phyloP scores from a whole-genome alignment of 177 flowering plant species.

The Telopea speciosissima region DNA sequence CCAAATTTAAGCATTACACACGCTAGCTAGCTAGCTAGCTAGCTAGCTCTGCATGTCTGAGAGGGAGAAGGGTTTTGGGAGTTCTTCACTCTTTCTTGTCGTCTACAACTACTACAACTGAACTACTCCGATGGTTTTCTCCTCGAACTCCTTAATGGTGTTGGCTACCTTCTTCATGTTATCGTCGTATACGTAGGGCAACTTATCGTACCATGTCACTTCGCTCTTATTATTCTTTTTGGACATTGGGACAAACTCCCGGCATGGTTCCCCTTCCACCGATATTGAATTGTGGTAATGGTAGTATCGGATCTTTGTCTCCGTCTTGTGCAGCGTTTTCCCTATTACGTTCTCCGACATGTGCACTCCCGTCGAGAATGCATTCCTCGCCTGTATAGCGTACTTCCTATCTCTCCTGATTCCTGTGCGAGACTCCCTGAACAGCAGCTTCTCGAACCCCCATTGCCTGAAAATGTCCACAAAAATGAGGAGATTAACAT shows the following conservation, averaged over 20 bases:
- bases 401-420: conserved; percentile 57
- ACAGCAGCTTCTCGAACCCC: conserved; percentile 66
- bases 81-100: too few relatives aligned
- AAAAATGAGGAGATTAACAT: too few relatives aligned
- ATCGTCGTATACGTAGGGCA: conserved; percentile 45
- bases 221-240: conserved; percentile 16
- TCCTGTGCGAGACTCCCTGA: conserved; percentile 38
- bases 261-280: conserved; percentile 40
- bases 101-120: too few relatives aligned
- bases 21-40: too few relatives aligned
- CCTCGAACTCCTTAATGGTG: conserved; percentile 40
- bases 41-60: too few relatives aligned
- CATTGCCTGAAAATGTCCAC: conserved; percentile 33
- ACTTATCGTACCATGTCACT: conserved; percentile 28
- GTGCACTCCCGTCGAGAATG: conserved; percentile 57
- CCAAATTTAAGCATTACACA: too few relatives aligned
- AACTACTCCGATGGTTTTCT: conserved; percentile 14
- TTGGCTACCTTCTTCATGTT: conserved; percentile 37
- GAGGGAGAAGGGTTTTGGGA: too few relatives aligned
- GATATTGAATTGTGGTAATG: conserved; percentile 55
- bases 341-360: conserved; percentile 61
- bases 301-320: conserved; percentile 45
- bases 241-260: conserved; percentile 32
- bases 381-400: conserved; percentile 59
- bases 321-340: conserved; percentile 54